phyloP scores from a whole-genome alignment of 2,329 filamentous ascomycete species.

The Chalara sp. region DNA sequence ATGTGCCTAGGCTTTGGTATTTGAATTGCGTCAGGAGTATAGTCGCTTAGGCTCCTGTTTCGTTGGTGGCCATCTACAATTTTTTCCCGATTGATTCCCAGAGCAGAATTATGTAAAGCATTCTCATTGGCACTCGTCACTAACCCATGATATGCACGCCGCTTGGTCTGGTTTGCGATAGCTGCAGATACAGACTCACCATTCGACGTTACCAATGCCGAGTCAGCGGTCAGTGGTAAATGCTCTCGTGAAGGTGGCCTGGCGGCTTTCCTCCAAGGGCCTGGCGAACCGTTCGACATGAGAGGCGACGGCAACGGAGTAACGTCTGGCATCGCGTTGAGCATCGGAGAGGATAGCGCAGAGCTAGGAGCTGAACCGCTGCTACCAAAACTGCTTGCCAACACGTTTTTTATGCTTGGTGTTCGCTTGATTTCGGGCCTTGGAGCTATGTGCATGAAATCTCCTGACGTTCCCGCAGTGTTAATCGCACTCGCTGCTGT shows the following conservation, averaged over 20 bases:
- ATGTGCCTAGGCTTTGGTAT: slow-evolving; percentile 63
- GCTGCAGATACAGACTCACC: slow-evolving; percentile 47
- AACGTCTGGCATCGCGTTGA: slow-evolving; percentile 69
- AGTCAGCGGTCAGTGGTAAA: slow-evolving; percentile 31
- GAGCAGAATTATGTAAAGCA: slow-evolving; percentile 10
- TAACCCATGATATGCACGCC: slow-evolving; percentile 49
- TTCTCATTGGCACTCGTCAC: slow-evolving; percentile 16
- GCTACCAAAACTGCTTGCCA: slow-evolving; percentile 41
- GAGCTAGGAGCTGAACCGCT: slow-evolving; percentile 54
- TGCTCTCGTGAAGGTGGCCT: slow-evolving; percentile 42
- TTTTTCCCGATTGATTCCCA: slow-evolving; percentile 19
- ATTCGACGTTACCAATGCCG: slow-evolving; percentile 42
- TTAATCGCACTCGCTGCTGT: slow-evolving; percentile 18
- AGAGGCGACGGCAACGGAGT: slow-evolving; percentile 75
- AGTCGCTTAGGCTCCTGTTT: slow-evolving; percentile 85
- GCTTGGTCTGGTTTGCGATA: slow-evolving; percentile 45
- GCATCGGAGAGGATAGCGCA: slow-evolving; percentile 63
- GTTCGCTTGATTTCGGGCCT: slow-evolving; percentile 34
- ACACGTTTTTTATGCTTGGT: slow-evolving; percentile 51
- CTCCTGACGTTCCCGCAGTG: slow-evolving; percentile 10
- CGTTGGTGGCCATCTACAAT: slow-evolving; percentile 44
- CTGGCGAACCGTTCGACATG: slow-evolving; percentile 56
- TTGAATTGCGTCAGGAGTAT: slow-evolving; percentile 65
- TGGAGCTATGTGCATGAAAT: slow-evolving; percentile 9
- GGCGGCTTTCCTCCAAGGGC: slow-evolving; percentile 54